These are phyloP conservation scores for Angomonas deanei DNA, from an alignment of 208 protist genomes.

Conservation along the genomic window DNA sequence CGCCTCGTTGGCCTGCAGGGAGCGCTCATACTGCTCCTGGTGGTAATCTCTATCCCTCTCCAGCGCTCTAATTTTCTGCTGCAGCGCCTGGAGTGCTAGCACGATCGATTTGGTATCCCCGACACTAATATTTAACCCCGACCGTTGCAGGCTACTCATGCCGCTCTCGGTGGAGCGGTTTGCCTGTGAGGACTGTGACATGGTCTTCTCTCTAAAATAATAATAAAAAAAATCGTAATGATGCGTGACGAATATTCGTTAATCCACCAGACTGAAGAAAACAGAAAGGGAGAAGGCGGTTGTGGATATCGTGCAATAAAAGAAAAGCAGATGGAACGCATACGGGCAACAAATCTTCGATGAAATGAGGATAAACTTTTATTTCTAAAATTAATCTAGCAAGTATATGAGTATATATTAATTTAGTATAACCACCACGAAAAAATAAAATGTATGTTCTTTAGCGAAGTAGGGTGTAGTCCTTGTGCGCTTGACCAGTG, in stretches of 20 bases:
- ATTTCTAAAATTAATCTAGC: neutral
- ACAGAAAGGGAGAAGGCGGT: too few relatives aligned
- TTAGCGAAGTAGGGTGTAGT: too few relatives aligned
- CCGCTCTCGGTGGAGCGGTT: conserved; percentile 62
- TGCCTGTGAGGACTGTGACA: conserved; percentile 12
- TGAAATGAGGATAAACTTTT: neutral
- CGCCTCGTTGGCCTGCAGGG: conserved; percentile 70
- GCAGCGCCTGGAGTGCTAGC: conserved; percentile 81
- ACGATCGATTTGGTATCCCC: conserved; percentile 90
- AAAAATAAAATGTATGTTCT: conserved; percentile 8
- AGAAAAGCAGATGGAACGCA: neutral
- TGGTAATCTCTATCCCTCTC: conserved; percentile 86
- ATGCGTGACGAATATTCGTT: too few relatives aligned
- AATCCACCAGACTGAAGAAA: too few relatives aligned
- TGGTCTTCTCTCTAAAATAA: conserved; percentile 5
- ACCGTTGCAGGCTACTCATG: conserved; percentile 77
- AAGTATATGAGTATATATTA: neutral
- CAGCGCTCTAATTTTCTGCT: conserved; percentile 82
- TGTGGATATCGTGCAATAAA: neutral
- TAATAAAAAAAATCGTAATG: conserved; percentile 2
- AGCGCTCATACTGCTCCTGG: conserved; percentile 82
- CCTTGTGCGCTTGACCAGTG: conserved; percentile 16
- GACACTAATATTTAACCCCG: conserved; percentile 81
- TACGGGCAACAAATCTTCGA: too few relatives aligned
- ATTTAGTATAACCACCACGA: neutral